Percentiles rank a stretch among this genome's conserved stretches.
Evolutionary conservation across 306 rosid genomes (phyloP).

Genomic region (Comarum palustre): DNA sequence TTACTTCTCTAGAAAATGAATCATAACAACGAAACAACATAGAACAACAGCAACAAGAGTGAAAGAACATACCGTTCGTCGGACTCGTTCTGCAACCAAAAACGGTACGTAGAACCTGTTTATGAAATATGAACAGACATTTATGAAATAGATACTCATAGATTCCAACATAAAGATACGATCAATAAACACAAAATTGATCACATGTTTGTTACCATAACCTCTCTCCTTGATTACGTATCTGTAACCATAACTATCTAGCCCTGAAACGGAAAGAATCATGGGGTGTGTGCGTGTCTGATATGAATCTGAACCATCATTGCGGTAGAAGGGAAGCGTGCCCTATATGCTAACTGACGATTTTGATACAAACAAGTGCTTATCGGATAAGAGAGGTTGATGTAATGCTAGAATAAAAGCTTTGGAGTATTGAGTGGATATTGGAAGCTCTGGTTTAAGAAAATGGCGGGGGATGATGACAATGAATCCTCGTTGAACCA

Average conservation of each 20-base stretch:
- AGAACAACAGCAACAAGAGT: too few relatives aligned
- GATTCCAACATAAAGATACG: neutral
- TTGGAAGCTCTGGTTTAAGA: neutral
- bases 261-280: too few relatives aligned
- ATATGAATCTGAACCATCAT: too few relatives aligned
- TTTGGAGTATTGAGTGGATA: neutral
- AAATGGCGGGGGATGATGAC: neutral
- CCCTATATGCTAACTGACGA: too few relatives aligned
- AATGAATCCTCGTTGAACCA: neutral
- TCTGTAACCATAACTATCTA: too few relatives aligned
- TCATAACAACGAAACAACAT: neutral
- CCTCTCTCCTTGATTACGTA: too few relatives aligned
- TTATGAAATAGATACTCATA: neutral
- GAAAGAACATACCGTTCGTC: too few relatives aligned
- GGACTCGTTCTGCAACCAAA: neutral
- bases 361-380: neutral
- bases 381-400: neutral
- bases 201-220: too few relatives aligned
- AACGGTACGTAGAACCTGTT: neutral
- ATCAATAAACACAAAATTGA: too few relatives aligned
- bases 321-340: too few relatives aligned
- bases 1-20: slow-evolving; percentile 22
- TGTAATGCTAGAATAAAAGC: neutral
- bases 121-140: neutral
- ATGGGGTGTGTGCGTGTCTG: too few relatives aligned